Conservation (phyloP, 495 filamentous ascomycete species). For the Penicillium subrubescens region DNA sequence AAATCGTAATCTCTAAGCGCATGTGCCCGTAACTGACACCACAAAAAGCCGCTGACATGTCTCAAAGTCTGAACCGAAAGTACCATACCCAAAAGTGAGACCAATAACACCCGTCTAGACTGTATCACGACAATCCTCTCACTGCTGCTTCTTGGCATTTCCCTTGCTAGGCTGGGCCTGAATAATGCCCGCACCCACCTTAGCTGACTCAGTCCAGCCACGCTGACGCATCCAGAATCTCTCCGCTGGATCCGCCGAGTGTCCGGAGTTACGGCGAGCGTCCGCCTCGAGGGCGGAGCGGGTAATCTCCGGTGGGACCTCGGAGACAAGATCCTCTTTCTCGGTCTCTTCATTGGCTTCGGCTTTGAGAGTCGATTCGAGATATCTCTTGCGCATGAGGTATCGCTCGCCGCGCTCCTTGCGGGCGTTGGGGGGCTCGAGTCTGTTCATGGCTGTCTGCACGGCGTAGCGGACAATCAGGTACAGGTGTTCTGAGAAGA, state of each 20-base stretch:
- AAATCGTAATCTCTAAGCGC: background rate
- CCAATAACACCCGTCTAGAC: background rate
- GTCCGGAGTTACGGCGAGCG: constrained; percentile 58
- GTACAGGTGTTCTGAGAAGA: constrained; percentile 87
- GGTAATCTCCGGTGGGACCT: constrained; percentile 38
- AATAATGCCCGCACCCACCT: constrained; percentile 60
- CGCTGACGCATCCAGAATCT: constrained; percentile 71
- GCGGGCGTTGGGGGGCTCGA: constrained; percentile 81
- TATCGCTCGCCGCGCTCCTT: constrained; percentile 79
- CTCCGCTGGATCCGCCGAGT: constrained; percentile 57
- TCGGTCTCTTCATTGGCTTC: constrained; percentile 35
- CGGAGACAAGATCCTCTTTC: constrained; percentile 20
- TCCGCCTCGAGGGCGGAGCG: constrained; percentile 63
- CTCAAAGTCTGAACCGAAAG: background rate
- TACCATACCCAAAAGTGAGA: background rate
- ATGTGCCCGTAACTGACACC: background rate
- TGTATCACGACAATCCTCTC: background rate
- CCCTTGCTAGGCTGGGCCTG: constrained; percentile 44
- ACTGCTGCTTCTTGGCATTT: constrained; percentile 63
- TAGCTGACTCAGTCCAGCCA: constrained; percentile 60
- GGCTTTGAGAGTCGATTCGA: constrained; percentile 50
- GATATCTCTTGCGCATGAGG: constrained; percentile 68
- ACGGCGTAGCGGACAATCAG: constrained; percentile 72
- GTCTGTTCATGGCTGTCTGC: constrained; percentile 67
- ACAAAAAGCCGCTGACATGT: background rate